phyloP scores from a whole-genome alignment of 495 filamentous ascomycete species.

The Neurospora intermedia region DNA sequence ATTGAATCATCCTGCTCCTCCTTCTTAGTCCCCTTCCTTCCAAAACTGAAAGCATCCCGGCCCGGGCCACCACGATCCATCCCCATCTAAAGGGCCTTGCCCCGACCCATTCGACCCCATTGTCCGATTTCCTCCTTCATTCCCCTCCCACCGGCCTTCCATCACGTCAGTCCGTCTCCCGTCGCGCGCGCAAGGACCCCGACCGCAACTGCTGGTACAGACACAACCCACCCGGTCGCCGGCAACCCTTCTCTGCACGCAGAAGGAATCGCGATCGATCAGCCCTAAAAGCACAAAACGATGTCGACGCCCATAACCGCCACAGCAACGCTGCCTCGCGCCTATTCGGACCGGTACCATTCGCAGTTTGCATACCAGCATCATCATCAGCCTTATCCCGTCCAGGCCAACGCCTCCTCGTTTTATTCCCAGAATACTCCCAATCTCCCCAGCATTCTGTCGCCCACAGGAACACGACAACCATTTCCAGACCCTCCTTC shows the following conservation, averaged over 20 bases:
- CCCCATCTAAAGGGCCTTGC: neutral
- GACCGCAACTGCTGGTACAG: neutral
- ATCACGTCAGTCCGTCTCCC: neutral
- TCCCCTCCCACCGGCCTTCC: neutral
- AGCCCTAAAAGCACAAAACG: conserved; percentile 12
- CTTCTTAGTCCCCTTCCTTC: neutral
- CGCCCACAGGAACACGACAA: neutral
- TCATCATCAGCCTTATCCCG: conserved; percentile 13
- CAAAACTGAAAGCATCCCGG: neutral
- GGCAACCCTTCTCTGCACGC: neutral
- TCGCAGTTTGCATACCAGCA: conserved; percentile 22
- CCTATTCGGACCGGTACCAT: conserved; percentile 60
- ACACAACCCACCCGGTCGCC: neutral
- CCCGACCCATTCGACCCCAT: neutral
- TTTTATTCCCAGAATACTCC: conserved; percentile 17
- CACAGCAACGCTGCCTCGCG: conserved; percentile 64
- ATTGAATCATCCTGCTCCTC: neutral
- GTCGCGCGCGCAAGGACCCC: neutral
- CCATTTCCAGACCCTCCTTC: conserved; percentile 41
- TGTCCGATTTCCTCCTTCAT: neutral
- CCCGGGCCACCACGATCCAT: neutral
- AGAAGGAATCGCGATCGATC: neutral
- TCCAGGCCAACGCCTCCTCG: conserved; percentile 26
- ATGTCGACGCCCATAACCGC: conserved; percentile 86
- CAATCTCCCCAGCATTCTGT: neutral